Base-by-base conservation (phyloP, 495 filamentous ascomycete species). In the Lasiosphaeria ovina region DNA sequence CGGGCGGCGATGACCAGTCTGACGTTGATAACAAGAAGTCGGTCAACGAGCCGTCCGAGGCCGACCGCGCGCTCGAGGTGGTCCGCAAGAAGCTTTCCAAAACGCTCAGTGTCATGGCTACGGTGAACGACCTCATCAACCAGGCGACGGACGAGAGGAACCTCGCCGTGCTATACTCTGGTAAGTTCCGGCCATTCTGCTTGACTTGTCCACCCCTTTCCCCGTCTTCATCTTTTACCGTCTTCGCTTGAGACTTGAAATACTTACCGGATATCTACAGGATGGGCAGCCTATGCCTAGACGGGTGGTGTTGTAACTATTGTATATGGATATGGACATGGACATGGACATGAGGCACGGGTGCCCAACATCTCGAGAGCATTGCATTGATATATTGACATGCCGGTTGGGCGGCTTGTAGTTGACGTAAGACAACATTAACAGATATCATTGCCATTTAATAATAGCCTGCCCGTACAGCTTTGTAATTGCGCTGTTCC, bases 111-210 rank as follows among this genome's bases (percentile, higher is more conserved):
- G 94, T 96, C 17, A 87, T 86, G 55, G 94, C 94, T 14, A 97
- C 92, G 45, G 94, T 98, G 34, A 98, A 97, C 67, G 94, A 98
- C 70, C 75, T 98, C 57, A 98, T 98, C 62, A 94, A 97, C 71
- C 89, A 93, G 75, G 93, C 95, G 31, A 91, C 87, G 10, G 95
- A 98, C 76, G 93, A 94, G 78, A 82, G 84, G 68, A 97, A 98
- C 72, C 72, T 98, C 66, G 95, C 95, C 4, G 84, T 97, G 51
- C 78, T 98, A 62, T 98, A 91, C 81, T 87, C 84, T 70, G 93
- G 92, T 92, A 84, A 69, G 85, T 78, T 24, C 24, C 24, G 2
- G 24, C 24, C 24, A 24, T 24, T 24, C 24, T 24, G 24, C 24
- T 24, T 24, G 24, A 24, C 24, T 24, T 24, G 24, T 24, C 24